phyloP scores from a whole-genome alignment of 139 green algal species.

The Coccomyxa sp. region DNA sequence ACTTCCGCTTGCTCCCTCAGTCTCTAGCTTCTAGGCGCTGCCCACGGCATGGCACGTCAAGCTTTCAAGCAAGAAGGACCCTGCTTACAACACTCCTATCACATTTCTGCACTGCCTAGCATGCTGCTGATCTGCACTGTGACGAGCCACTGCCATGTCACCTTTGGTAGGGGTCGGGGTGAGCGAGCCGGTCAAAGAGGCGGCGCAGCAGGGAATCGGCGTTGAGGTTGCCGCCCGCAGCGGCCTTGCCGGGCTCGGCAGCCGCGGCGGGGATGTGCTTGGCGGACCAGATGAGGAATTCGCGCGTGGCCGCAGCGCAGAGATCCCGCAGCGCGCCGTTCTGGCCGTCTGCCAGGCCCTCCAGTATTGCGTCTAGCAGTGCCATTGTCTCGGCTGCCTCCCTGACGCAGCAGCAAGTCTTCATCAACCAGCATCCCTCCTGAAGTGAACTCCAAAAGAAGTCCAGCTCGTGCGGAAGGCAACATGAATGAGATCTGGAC shows the following conservation, averaged over 20 bases:
- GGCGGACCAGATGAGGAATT: conserved; percentile 19
- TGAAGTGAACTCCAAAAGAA: too few relatives aligned
- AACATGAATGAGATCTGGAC: too few relatives aligned
- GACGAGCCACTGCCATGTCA: too few relatives aligned
- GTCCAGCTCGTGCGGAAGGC: too few relatives aligned
- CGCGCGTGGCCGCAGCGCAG: conserved; percentile 4
- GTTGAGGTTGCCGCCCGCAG: conserved; percentile 6
- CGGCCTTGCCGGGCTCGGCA: neutral
- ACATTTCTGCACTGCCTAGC: too few relatives aligned
- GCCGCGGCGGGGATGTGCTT: conserved; percentile 6
- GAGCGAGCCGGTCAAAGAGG: conserved; percentile 15
- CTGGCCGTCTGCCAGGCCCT: conserved; percentile 5
- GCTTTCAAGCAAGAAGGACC: too few relatives aligned
- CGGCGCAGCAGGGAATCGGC: conserved; percentile 17
- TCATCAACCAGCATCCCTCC: neutral
- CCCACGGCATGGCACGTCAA: too few relatives aligned
- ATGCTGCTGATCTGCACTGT: too few relatives aligned
- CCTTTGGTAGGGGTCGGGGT: conserved; percentile 20
- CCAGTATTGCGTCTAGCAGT: conserved; percentile 17
- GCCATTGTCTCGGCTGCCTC: conserved; percentile 25
- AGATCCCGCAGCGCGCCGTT: conserved; percentile 10
- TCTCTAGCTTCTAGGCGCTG: too few relatives aligned
- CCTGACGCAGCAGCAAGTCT: neutral
- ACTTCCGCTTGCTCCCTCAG: too few relatives aligned
- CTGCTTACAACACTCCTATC: too few relatives aligned